Evolutionary conservation across 345 rosid species (phyloP).

Genomic region (Excoecaria agallocha): DNA sequence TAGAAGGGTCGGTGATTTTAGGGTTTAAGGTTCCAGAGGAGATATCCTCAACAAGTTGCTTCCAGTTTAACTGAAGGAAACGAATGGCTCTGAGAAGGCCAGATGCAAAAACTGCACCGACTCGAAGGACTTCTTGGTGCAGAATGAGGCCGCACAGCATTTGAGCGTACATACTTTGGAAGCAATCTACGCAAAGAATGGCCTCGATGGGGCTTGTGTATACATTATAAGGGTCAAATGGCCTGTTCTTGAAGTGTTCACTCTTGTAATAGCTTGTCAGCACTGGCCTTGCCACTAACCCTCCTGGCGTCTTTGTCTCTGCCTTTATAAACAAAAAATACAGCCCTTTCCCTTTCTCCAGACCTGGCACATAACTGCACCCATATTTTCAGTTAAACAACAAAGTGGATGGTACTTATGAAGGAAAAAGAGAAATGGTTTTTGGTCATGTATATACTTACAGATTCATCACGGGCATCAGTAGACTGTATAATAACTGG

Average conservation of each 20-base stretch:
- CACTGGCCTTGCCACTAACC: conserved; percentile 82
- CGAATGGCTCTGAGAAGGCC: conserved; percentile 87
- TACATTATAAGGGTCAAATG: conserved; percentile 76
- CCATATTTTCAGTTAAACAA: too few species aligned
- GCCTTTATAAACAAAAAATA: conserved; percentile 86
- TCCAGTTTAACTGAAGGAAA: conserved; percentile 85
- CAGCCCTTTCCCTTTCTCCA: conserved; percentile 90
- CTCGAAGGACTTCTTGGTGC: conserved; percentile 72
- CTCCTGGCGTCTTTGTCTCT: conserved; percentile 85
- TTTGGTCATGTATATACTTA: conserved; percentile 31
- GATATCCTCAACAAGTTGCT: conserved; percentile 55
- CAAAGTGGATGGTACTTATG: not conserved
- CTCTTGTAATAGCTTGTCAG: conserved; percentile 98
- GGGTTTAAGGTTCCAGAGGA: conserved; percentile 51
- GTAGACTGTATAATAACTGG: conserved; percentile 78
- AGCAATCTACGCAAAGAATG: conserved; percentile 80
- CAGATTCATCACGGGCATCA: conserved; percentile 99
- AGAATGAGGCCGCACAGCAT: conserved; percentile 86
- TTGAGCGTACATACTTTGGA: conserved; percentile 94
- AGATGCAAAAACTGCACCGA: conserved; percentile 90
- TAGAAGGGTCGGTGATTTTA: conserved; percentile 47
- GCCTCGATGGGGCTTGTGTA: conserved; percentile 95
- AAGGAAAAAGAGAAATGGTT: not conserved
- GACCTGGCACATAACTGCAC: conserved; percentile 70
- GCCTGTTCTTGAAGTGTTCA: conserved; percentile 80